These are phyloP conservation scores for Entomortierella beljakovae DNA, from an alignment of 192 early-diverging fungal species.

Conservation along the genomic window DNA sequence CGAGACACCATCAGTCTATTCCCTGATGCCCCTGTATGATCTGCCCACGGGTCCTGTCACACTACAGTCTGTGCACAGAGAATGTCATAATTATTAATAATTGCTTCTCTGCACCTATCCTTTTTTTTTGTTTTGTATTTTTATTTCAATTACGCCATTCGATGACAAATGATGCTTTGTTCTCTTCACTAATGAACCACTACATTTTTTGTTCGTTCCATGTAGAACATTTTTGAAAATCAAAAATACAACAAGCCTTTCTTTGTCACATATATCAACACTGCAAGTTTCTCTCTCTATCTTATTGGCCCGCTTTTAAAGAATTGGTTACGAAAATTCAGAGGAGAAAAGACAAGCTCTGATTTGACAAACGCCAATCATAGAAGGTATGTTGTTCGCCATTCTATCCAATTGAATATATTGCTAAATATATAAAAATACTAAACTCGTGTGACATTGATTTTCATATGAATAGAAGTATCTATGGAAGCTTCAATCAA, in stretches of 20 bases:
- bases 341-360: neutral
- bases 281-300: conserved; percentile 80
- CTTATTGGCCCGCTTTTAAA: conserved; percentile 58
- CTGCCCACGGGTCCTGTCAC: neutral
- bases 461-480: conserved; percentile 9
- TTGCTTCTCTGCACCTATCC: too few species aligned
- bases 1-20: too few species aligned
- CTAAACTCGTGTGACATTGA: neutral
- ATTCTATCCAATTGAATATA: neutral
- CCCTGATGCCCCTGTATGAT: neutral
- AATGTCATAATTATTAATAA: neutral
- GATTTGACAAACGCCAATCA: neutral
- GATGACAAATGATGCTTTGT: neutral
- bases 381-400: neutral
- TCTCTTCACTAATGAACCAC: neutral
- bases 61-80: neutral
- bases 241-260: conserved; percentile 80
- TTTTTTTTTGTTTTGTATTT: neutral
- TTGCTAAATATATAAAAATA: neutral
- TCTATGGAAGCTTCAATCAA: conserved; percentile 23
- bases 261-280: conserved; percentile 84
- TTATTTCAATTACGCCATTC: conserved; percentile 4
- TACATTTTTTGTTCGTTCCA: neutral
- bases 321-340: neutral
- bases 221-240: conserved; percentile 74